Percentiles rank a stretch among this genome's conserved stretches.
Conservation (phyloP, 345 rosid species). For the Eucalyptus regnans region DNA sequence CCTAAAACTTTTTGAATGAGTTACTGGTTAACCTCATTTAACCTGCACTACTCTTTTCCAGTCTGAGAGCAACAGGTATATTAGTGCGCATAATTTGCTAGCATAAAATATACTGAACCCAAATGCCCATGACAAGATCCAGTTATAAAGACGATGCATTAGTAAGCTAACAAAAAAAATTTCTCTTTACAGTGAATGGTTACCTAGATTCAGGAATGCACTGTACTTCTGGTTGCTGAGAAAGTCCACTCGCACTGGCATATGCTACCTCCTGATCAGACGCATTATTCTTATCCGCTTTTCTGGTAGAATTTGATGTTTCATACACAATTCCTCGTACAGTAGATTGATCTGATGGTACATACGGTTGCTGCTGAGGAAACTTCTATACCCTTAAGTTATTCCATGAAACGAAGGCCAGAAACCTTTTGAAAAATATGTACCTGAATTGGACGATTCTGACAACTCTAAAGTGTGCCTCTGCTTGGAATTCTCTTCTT, state of each 20-base stretch:
- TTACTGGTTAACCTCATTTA: neutral
- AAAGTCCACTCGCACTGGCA: slow-evolving; percentile 31
- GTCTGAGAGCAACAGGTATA: neutral
- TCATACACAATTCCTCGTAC: slow-evolving; percentile 6
- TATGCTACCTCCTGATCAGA: slow-evolving; percentile 51
- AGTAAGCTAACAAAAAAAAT: neutral
- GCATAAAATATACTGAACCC: neutral
- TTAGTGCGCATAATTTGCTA: neutral
- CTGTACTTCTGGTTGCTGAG: slow-evolving; percentile 32
- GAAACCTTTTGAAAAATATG: neutral
- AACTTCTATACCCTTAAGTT: slow-evolving; percentile 63
- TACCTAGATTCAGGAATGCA: slow-evolving; percentile 74
- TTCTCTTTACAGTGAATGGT: neutral
- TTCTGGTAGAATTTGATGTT: slow-evolving; percentile 16
- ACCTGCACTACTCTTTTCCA: neutral
- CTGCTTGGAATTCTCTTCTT: slow-evolving; percentile 28
- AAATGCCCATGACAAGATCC: neutral
- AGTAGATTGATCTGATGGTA: slow-evolving; percentile 14
- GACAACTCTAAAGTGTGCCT: slow-evolving; percentile 27
- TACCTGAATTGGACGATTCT: slow-evolving; percentile 12
- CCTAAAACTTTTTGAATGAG: neutral
- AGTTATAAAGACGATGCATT: neutral
- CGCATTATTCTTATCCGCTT: slow-evolving; percentile 23
- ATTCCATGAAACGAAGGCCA: neutral
- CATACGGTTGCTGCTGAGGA: slow-evolving; percentile 37